phyloP scores from a whole-genome alignment of 2,329 filamentous ascomycete species.

The Colletotrichum gigasporum region DNA sequence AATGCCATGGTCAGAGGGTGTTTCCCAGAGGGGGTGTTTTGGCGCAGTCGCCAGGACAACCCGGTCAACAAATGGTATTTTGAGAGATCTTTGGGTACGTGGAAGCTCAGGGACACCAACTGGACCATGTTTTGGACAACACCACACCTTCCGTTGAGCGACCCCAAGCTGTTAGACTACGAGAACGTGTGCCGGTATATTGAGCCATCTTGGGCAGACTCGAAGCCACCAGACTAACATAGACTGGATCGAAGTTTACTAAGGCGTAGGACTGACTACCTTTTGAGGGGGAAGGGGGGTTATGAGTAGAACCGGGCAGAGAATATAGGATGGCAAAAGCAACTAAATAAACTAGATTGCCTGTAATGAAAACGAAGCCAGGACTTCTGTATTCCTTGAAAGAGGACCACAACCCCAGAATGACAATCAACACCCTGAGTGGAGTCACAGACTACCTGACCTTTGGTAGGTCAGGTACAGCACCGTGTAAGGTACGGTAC shows the following conservation, averaged over 20 bases:
- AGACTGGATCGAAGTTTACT: not conserved
- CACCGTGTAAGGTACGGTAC: too few species aligned
- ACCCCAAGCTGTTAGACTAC: conserved; percentile 71
- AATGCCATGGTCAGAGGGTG: conserved; percentile 93
- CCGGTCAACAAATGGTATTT: conserved; percentile 99
- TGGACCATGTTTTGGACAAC: conserved; percentile 99
- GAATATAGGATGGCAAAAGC: too few species aligned
- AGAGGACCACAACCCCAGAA: not conserved
- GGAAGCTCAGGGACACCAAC: conserved; percentile 81
- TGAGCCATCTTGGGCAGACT: conserved; percentile 71
- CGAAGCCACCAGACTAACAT: conserved; percentile 46
- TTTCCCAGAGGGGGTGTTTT: conserved; percentile 89
- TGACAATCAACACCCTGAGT: too few species aligned
- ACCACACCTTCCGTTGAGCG: conserved; percentile 65
- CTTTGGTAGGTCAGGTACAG: too few species aligned
- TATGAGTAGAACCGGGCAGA: not conserved
- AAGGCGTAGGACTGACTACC: too few species aligned
- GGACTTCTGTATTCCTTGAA: not conserved
- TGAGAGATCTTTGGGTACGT: conserved; percentile 84
- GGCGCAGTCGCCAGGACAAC: conserved; percentile 89
- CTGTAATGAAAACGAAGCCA: not conserved
- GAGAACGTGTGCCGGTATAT: conserved; percentile 77
- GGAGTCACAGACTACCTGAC: too few species aligned
- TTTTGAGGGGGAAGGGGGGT: too few species aligned
- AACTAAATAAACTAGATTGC: too few species aligned